These are phyloP conservation scores for Cyclotella distinguenda DNA, from an alignment of 108 stramenopile genomes.

Conservation along the genomic window DNA sequence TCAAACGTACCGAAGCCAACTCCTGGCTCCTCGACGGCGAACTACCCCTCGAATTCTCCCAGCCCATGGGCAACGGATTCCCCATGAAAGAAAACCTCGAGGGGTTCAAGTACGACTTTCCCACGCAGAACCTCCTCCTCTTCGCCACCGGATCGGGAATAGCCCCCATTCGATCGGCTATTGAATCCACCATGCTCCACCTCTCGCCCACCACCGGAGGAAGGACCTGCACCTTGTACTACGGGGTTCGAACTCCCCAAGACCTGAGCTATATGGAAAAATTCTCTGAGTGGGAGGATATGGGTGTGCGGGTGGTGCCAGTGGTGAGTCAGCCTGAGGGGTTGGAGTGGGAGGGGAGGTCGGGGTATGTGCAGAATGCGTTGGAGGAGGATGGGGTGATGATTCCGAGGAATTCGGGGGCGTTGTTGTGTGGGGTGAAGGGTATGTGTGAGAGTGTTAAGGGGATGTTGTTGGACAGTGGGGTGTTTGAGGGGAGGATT, in stretches of 20 bases:
- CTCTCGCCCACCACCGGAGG: slow-evolving; percentile 53
- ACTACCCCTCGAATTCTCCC: slow-evolving; percentile 63
- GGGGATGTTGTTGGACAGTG: slow-evolving; percentile 73
- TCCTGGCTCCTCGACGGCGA: slow-evolving; percentile 58
- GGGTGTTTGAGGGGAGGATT: slow-evolving; percentile 89
- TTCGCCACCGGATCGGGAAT: slow-evolving; percentile 88
- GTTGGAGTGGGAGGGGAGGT: slow-evolving; percentile 72
- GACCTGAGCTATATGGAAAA: slow-evolving; percentile 82
- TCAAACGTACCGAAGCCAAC: slow-evolving; percentile 87
- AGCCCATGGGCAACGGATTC: slow-evolving; percentile 89
- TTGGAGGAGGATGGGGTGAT: slow-evolving; percentile 90
- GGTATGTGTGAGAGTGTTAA: slow-evolving; percentile 89
- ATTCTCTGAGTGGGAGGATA: slow-evolving; percentile 78
- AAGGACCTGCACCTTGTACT: slow-evolving; percentile 78
- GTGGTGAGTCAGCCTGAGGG: slow-evolving; percentile 69
- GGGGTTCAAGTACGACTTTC: slow-evolving; percentile 90
- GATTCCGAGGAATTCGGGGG: slow-evolving; percentile 79
- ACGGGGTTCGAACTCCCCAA: slow-evolving; percentile 74
- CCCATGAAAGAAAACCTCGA: slow-evolving; percentile 81
- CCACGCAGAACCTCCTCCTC: slow-evolving; percentile 83
- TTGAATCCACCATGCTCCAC: slow-evolving; percentile 76
- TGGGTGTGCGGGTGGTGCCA: slow-evolving; percentile 83
- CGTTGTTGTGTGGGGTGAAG: slow-evolving; percentile 81
- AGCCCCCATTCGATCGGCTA: slow-evolving; percentile 91
- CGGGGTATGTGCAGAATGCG: slow-evolving; percentile 87